These are phyloP conservation scores for Yarrowia keelungensis DNA, from an alignment of 805 yeast species.

Conservation along the genomic window DNA sequence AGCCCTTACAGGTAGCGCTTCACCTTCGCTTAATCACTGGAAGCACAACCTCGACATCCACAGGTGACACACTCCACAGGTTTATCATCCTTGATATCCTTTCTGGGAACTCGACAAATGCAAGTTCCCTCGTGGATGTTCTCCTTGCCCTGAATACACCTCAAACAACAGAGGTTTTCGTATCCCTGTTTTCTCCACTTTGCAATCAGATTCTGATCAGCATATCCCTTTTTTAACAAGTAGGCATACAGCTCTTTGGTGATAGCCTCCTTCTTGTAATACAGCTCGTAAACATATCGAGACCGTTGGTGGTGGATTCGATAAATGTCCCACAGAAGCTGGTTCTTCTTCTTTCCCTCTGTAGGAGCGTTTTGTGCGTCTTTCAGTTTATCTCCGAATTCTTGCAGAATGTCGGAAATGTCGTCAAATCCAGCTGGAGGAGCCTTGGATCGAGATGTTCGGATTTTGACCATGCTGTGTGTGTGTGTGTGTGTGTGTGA, in stretches of 20 bases:
- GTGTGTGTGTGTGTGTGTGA: background rate
- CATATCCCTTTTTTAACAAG: conserved; percentile 69
- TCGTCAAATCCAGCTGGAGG: conserved; percentile 80
- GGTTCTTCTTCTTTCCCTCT: conserved; percentile 58
- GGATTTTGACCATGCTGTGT: conserved; percentile 39
- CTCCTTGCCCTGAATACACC: conserved; percentile 71
- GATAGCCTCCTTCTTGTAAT: conserved; percentile 73
- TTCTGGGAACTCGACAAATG: conserved; percentile 83
- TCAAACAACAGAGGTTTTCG: conserved; percentile 82
- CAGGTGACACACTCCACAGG: conserved; percentile 73
- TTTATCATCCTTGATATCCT: conserved; percentile 51
- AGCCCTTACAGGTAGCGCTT: background rate
- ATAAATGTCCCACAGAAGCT: conserved; percentile 72
- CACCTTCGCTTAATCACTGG: conserved; percentile 61
- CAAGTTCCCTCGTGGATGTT: conserved; percentile 73
- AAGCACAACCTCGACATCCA: conserved; percentile 86
- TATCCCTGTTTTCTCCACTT: conserved; percentile 88
- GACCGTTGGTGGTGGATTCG: conserved; percentile 77
- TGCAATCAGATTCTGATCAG: conserved; percentile 75
- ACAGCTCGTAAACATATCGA: conserved; percentile 74
- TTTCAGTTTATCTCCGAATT: conserved; percentile 65
- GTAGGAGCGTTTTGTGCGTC: conserved; percentile 48
- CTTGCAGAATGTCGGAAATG: conserved; percentile 68
- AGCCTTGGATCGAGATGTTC: conserved; percentile 54
- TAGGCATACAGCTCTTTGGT: conserved; percentile 73